Percentiles rank a stretch among this genome's conserved stretches.
Conservation (phyloP, 2,329 filamentous ascomycete genomes). For the Neonectria hederae region DNA sequence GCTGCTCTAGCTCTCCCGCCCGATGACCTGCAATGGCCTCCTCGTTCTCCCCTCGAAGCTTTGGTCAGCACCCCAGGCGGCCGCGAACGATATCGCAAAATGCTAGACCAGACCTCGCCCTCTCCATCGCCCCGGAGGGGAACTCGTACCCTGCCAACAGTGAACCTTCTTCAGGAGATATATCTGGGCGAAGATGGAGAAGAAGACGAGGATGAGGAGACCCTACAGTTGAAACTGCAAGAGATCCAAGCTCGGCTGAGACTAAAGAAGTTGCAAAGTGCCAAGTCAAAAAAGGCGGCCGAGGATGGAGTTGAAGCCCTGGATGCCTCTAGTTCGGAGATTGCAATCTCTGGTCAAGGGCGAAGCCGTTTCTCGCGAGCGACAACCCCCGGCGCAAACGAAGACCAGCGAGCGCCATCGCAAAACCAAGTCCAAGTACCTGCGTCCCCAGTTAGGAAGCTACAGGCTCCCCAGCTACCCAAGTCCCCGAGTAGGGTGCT, state of each 20-base stretch:
- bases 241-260: conserved; percentile 89
- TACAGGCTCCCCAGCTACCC: conserved; percentile 60
- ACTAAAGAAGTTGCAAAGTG: conserved; percentile 84
- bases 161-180: conserved; percentile 47
- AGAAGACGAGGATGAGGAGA: conserved; percentile 88
- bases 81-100: conserved; percentile 76
- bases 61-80: conserved; percentile 78
- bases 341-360: conserved; percentile 36
- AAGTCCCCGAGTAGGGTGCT: conserved; percentile 82
- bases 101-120: conserved; percentile 72
- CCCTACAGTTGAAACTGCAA: conserved; percentile 82
- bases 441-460: conserved; percentile 73
- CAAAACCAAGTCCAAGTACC: conserved; percentile 74
- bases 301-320: conserved; percentile 31
- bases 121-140: conserved; percentile 68
- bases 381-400: conserved; percentile 42
- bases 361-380: conserved; percentile 34
- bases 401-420: conserved; percentile 35
- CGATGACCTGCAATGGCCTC: conserved; percentile 70
- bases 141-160: conserved; percentile 35
- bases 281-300: conserved; percentile 39
- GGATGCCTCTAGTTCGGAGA: conserved; percentile 31
- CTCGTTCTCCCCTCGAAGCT: conserved; percentile 71
- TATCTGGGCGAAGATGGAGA: conserved; percentile 56
- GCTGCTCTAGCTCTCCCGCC: conserved; percentile 43